A percentile compares a stretch with the other conserved stretches of the same genome.
Conservation (phyloP, 2,329 filamentous ascomycete genomes). For the Fusarium algeriense region DNA sequence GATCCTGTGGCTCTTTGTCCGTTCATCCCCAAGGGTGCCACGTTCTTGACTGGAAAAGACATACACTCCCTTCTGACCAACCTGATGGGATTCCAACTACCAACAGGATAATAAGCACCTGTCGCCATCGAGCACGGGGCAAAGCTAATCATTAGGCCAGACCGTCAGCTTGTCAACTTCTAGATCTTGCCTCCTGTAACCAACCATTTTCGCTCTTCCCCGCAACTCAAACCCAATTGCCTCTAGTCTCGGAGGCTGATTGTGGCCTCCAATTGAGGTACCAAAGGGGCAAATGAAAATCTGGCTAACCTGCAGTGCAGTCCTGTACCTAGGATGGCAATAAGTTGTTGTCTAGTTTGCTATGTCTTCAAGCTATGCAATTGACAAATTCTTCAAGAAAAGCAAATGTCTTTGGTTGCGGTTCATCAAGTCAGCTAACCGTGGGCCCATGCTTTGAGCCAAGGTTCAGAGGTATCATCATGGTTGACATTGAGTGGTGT, state of each 20-base stretch:
- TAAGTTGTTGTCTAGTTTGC: constrained; percentile 2
- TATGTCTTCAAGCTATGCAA: neutral
- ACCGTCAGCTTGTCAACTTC: constrained; percentile 25
- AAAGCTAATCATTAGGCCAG: constrained; percentile 34
- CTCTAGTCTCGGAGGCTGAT: constrained; percentile 30
- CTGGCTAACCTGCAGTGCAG: constrained; percentile 4
- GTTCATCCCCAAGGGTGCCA: constrained; percentile 25
- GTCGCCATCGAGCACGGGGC: constrained; percentile 30
- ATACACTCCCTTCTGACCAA: constrained; percentile 30
- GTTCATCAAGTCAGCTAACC: constrained; percentile 17
- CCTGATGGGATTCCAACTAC: constrained; percentile 15
- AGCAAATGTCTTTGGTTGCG: constrained; percentile 1
- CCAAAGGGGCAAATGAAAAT: neutral
- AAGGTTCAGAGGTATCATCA: constrained; percentile 15
- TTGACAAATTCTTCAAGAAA: neutral
- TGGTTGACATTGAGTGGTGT: constrained; percentile 31
- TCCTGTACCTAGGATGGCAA: constrained; percentile 7
- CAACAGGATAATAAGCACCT: constrained; percentile 25
- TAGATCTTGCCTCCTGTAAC: constrained; percentile 12
- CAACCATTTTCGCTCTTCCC: constrained; percentile 12
- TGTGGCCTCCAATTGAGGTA: constrained; percentile 3
- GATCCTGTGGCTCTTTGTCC: constrained; percentile 28
- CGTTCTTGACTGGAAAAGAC: constrained; percentile 36
- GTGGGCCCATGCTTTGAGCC: constrained; percentile 19
- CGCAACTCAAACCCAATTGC: constrained; percentile 37